Percentiles rank a stretch among this genome's conserved stretches.
Evolutionary conservation across 2,329 filamentous ascomycete species (phyloP).

Genomic region (Fusarium sp.): DNA sequence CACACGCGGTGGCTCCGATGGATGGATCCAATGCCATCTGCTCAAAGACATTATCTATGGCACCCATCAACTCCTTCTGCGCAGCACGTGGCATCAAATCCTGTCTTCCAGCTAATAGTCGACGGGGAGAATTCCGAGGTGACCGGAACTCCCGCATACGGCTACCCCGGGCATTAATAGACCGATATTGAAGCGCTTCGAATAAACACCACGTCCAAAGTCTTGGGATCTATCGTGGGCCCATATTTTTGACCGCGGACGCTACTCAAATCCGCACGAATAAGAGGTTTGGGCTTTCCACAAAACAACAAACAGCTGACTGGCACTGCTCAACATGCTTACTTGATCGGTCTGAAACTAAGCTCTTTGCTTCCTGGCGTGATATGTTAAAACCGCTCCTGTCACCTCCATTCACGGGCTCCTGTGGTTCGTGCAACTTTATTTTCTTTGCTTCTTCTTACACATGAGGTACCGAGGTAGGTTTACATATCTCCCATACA

Average conservation of each 20-base stretch:
- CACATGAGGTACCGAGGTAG: background rate
- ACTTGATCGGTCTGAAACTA: conserved; percentile 7
- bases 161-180: conserved; percentile 1
- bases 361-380: conserved; percentile 19
- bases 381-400: background rate
- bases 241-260: conserved; percentile 28
- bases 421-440: background rate
- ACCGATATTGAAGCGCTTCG: background rate
- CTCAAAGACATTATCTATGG: background rate
- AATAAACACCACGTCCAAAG: background rate
- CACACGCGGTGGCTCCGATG: conserved; percentile 1
- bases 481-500: conserved; percentile 11
- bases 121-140: conserved; percentile 34
- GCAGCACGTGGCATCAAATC: conserved; percentile 24
- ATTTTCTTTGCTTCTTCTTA: conserved; percentile 15
- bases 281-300: conserved; percentile 11
- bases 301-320: conserved; percentile 7
- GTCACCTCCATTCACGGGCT: too few species aligned
- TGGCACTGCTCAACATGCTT: conserved; percentile 18
- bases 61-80: conserved; percentile 5
- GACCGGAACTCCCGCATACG: conserved; percentile 13
- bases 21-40: conserved; percentile 6
- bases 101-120: conserved; percentile 5
- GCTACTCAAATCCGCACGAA: conserved; percentile 33
- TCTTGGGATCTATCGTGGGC: conserved; percentile 1